These are phyloP conservation scores for Castanea crenata DNA, from an alignment of 306 rosid genomes.

Conservation along the genomic window DNA sequence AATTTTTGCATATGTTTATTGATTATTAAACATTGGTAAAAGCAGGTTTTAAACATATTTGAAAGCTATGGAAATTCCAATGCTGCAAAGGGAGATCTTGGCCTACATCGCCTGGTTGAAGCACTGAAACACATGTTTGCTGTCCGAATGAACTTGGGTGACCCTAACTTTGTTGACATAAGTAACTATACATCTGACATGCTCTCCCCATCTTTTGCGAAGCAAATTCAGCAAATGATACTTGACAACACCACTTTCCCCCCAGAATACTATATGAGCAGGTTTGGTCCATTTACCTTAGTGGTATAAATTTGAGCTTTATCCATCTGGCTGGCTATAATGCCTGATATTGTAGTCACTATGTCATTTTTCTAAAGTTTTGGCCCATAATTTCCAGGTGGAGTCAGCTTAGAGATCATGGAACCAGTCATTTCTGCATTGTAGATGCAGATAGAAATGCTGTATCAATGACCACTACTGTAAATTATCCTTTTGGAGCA, in stretches of 20 bases:
- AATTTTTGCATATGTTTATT: background rate
- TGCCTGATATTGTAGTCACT: background rate
- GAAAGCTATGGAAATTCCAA: slow-evolving; percentile 57
- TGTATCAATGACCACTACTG: slow-evolving; percentile 73
- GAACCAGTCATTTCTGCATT: slow-evolving; percentile 89
- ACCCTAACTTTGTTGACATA: slow-evolving; percentile 65
- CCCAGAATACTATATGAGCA: slow-evolving; percentile 70
- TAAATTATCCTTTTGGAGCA: slow-evolving; percentile 65
- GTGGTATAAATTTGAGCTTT: slow-evolving; percentile 19
- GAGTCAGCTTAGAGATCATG: slow-evolving; percentile 91
- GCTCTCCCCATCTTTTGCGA: slow-evolving; percentile 77
- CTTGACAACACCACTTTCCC: slow-evolving; percentile 84
- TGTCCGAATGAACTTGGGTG: slow-evolving; percentile 87
- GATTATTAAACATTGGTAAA: slow-evolving; percentile 6
- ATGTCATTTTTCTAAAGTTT: slow-evolving; percentile 2
- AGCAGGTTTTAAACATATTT: slow-evolving; percentile 73
- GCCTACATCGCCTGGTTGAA: slow-evolving; percentile 79
- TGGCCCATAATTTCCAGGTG: slow-evolving; percentile 51
- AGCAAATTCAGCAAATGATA: slow-evolving; percentile 53
- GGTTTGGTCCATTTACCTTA: slow-evolving; percentile 35
- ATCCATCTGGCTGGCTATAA: slow-evolving; percentile 8
- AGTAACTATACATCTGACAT: slow-evolving; percentile 38
- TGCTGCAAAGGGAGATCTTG: slow-evolving; percentile 69
- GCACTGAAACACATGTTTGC: slow-evolving; percentile 81
- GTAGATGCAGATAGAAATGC: slow-evolving; percentile 91